Evolutionary conservation across 1,284 basidiomycete genomes (phyloP), one percentile per base, ranked within the genome.

Genomic region (Anthracocystis setariae): DNA sequence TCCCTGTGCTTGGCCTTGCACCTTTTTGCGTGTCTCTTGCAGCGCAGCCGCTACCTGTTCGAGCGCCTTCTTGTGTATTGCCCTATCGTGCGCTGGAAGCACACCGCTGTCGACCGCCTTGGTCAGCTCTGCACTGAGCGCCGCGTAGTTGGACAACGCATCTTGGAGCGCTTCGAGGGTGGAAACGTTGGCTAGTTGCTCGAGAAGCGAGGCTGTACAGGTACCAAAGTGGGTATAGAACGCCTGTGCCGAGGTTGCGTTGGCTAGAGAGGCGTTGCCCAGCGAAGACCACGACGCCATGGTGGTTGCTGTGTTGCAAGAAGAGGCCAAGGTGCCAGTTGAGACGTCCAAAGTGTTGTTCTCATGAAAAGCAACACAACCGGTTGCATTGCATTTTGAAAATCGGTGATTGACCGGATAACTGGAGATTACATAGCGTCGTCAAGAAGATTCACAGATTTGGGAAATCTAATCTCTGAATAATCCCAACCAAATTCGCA

Each of bases 61-160:
- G 25, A 68, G 39, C 20, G 43, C 56, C 25, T 37, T 40, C 51
- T 58, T 70, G 35, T 74, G 68, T 21, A 58, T 23, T 0, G 10
- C 63, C 12, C 65, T 58, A 49, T 74, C 72, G 33, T 74, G 65
- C 7, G 55, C 37, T 1, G 72, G 68, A n/a, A 74, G 33, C 20
- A 71, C 25, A 7, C 55, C 59, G 15, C 53, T 59, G 13, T 59
- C 56, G 17, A 70, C 65, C 18, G 61, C 69, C 29, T 23, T 23
- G 0, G 68, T 74, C 40, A 74, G 35, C 25, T 72, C 44, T 3
- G 39, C 47, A 17, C 49, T 54, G 15, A 60, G 18, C 2, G n/a
- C 12, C 15, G 72, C 52, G 35, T 67, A 57, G 8, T 13, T 18
- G n/a, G 46, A 48, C 38, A 74, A 39, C 23, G 53, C 50, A 29